phyloP scores from a whole-genome alignment of 2,329 filamentous ascomycete genomes.

The Alternaria burnsii region DNA sequence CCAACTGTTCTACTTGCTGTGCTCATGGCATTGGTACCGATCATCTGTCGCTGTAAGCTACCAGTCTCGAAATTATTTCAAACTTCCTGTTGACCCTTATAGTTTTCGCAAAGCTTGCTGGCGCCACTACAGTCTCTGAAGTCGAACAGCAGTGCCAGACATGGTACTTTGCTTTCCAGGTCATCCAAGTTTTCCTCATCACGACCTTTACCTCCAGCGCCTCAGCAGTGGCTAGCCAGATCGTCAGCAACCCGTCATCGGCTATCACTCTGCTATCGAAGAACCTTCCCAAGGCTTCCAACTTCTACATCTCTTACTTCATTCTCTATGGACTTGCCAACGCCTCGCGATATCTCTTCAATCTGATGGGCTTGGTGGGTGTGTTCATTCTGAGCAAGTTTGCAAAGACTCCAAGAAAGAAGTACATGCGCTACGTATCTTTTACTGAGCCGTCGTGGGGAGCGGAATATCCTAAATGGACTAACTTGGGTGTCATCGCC shows the following conservation, averaged over 20 bases:
- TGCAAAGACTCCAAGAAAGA: constrained; percentile 57
- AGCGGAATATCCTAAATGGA: constrained; percentile 57
- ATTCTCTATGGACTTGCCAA: constrained; percentile 76
- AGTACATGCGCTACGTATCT: constrained; percentile 31
- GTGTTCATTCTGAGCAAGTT: constrained; percentile 80
- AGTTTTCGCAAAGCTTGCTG: constrained; percentile 48
- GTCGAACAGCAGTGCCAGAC: constrained; percentile 83
- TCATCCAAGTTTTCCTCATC: constrained; percentile 92
- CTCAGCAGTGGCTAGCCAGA: constrained; percentile 63
- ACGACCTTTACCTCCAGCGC: constrained; percentile 84
- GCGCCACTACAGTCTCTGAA: constrained; percentile 51
- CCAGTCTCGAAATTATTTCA: too few relatives aligned
- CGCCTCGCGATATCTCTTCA: constrained; percentile 64
- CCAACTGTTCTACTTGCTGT: constrained; percentile 55
- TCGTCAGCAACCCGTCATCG: constrained; percentile 68
- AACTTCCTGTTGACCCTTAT: not conserved
- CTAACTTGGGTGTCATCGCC: constrained; percentile 56
- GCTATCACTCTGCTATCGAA: constrained; percentile 72
- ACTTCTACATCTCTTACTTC: constrained; percentile 96
- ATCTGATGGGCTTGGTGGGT: constrained; percentile 81
- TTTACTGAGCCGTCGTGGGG: constrained; percentile 57
- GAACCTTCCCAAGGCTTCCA: constrained; percentile 84
- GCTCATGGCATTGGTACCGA: constrained; percentile 56
- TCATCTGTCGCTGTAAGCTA: constrained; percentile 45
- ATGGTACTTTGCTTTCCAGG: constrained; percentile 89